phyloP scores from a whole-genome alignment of 2,329 filamentous ascomycete genomes.

The Xylariaceae sp. region DNA sequence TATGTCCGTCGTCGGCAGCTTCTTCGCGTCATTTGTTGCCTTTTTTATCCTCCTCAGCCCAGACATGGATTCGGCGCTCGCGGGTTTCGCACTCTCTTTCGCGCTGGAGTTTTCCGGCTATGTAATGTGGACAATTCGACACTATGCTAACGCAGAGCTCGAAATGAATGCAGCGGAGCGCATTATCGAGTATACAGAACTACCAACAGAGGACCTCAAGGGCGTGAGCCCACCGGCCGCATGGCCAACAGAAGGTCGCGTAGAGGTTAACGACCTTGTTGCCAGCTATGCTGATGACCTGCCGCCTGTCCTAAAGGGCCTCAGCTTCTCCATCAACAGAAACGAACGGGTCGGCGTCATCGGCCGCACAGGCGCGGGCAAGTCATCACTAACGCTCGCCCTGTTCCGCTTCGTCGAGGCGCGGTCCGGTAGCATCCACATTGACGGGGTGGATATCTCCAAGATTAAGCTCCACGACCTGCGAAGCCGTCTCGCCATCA shows the following conservation, averaged over 20 bases:
- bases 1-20: slow-evolving; percentile 70
- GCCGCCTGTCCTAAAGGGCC: slow-evolving; percentile 70
- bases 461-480: slow-evolving; percentile 73
- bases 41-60: slow-evolving; percentile 66
- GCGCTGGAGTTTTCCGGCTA: slow-evolving; percentile 70
- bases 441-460: slow-evolving; percentile 78
- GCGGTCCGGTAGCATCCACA: slow-evolving; percentile 66
- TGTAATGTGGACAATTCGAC: slow-evolving; percentile 57
- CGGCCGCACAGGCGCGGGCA: slow-evolving; percentile 78
- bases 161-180: slow-evolving; percentile 82
- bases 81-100: slow-evolving; percentile 78
- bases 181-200: slow-evolving; percentile 74
- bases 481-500: slow-evolving; percentile 77
- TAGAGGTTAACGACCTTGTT: slow-evolving; percentile 76
- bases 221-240: slow-evolving; percentile 68
- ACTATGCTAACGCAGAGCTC: slow-evolving; percentile 68
- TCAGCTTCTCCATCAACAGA: slow-evolving; percentile 69
- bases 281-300: slow-evolving; percentile 75
- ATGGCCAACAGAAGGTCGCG: slow-evolving; percentile 76
- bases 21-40: slow-evolving; percentile 71
- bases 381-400: slow-evolving; percentile 76
- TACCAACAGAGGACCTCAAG: slow-evolving; percentile 69
- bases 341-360: slow-evolving; percentile 78
- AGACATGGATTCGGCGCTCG: slow-evolving; percentile 70
- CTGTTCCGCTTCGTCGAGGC: slow-evolving; percentile 80